A percentile compares a stretch with the other conserved stretches of the same genome.
phyloP scores from a whole-genome alignment of 768 basidiomycete genomes.

The Guyanaporus albipodus region DNA sequence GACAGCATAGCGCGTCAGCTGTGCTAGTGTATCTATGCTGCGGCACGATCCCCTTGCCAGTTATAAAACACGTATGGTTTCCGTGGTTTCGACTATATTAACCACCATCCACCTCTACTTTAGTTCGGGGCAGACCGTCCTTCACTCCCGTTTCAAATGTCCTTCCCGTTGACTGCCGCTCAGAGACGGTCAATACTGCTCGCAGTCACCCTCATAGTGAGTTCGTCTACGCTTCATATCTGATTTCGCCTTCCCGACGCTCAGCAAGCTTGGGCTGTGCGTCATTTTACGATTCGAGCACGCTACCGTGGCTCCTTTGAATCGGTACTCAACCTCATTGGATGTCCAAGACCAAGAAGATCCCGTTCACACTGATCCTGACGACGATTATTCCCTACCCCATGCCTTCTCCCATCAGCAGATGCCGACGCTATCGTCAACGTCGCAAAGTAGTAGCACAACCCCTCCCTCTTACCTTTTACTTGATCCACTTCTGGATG shows the following conservation, averaged over 20 bases:
- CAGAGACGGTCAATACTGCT: slow-evolving; percentile 30
- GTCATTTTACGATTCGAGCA: slow-evolving; percentile 20
- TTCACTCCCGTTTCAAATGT: too few relatives aligned
- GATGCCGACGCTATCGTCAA: not conserved
- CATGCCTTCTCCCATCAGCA: not conserved
- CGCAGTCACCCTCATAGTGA: slow-evolving; percentile 25
- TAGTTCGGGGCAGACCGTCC: too few relatives aligned
- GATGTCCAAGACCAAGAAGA: not conserved
- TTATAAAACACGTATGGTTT: too few relatives aligned
- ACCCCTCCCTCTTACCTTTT: slow-evolving; percentile 2
- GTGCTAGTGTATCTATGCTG: too few relatives aligned
- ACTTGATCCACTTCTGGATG: not conserved
- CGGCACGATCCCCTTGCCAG: too few relatives aligned
- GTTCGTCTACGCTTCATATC: not conserved
- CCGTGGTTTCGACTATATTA: too few relatives aligned
- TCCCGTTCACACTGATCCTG: not conserved
- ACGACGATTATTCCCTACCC: not conserved
- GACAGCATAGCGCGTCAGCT: too few relatives aligned
- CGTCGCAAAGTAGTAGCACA: not conserved
- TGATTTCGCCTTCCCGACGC: not conserved
- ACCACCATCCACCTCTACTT: too few relatives aligned
- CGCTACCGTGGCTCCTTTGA: not conserved
- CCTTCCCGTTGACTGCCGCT: slow-evolving; percentile 23
- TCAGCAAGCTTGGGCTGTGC: slow-evolving; percentile 17
- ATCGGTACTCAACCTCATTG: slow-evolving; percentile 3